Conservation (phyloP, 2,329 filamentous ascomycete genomes). For the Dactylellina drechsleri region DNA sequence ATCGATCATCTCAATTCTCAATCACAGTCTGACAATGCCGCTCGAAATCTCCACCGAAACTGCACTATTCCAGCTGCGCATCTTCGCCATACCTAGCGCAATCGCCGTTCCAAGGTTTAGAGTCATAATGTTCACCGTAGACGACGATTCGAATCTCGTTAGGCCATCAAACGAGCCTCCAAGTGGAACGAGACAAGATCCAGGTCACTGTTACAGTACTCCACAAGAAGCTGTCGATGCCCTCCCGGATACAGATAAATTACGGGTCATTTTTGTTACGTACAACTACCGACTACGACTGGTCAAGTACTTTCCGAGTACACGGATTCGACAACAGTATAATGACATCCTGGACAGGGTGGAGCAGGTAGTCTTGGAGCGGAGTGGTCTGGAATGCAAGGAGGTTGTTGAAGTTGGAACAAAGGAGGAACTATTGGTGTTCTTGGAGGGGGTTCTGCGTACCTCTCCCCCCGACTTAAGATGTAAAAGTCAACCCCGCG, state of each 20-base stretch:
- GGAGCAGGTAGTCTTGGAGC: background rate
- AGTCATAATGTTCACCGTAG: conserved; percentile 13
- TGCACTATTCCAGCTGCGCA: background rate
- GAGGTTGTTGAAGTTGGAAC: background rate
- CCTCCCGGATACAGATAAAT: background rate
- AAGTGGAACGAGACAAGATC: too few species aligned
- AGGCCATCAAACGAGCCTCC: background rate
- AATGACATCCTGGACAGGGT: background rate
- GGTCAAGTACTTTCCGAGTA: background rate
- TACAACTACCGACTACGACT: background rate
- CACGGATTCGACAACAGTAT: background rate
- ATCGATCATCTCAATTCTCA: too few species aligned
- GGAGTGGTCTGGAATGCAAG: background rate
- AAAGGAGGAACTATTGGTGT: background rate
- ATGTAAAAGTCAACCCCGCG: too few species aligned
- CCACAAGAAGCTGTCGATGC: background rate
- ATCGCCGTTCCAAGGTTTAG: conserved; percentile 3
- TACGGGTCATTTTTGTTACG: background rate
- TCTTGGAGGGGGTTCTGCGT: background rate
- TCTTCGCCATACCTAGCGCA: conserved; percentile 4
- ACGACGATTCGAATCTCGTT: conserved; percentile 3
- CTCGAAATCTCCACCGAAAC: background rate
- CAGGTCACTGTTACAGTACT: background rate
- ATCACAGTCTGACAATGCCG: background rate
- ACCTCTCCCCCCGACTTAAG: too few species aligned